A percentile compares a stretch with the other conserved stretches of the same genome.
Evolutionary conservation across 805 yeast genomes (phyloP).

Genomic region (Candida chauliodis): DNA sequence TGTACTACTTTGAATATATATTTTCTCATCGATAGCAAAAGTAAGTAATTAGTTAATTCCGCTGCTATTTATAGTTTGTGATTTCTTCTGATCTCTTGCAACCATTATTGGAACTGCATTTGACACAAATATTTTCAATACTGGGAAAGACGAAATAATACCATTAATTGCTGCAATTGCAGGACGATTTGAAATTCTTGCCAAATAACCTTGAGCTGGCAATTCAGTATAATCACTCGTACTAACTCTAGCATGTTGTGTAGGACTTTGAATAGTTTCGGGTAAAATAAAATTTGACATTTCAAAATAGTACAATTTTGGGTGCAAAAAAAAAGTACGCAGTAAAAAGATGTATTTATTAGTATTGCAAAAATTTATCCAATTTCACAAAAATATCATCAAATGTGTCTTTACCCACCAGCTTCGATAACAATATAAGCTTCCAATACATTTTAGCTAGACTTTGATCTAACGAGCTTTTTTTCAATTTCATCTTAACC

Average conservation of each 20-base stretch:
- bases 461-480: neutral
- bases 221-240: slow-evolving; percentile 14
- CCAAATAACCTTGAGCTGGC: slow-evolving; percentile 48
- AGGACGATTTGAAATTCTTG: slow-evolving; percentile 48
- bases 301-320: neutral
- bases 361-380: slow-evolving; percentile 4
- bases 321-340: neutral
- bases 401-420: slow-evolving; percentile 5
- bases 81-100: slow-evolving; percentile 32
- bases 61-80: neutral
- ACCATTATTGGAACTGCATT: slow-evolving; percentile 59
- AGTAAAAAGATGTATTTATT: slow-evolving; percentile 1
- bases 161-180: slow-evolving; percentile 60
- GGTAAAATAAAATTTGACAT: neutral
- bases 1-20: slow-evolving; percentile 8
- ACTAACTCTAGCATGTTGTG: neutral
- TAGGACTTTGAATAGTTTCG: neutral
- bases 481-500: slow-evolving; percentile 4
- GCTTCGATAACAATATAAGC: slow-evolving; percentile 11
- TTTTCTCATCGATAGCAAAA: neutral
- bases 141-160: slow-evolving; percentile 55
- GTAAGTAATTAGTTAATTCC: neutral
- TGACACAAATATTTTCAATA: slow-evolving; percentile 54
- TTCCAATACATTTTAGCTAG: slow-evolving; percentile 8
- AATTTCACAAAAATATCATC: slow-evolving; percentile 4